Evolutionary conservation across 2,329 filamentous ascomycete species (phyloP).

Genomic region (Neocatenulostroma microsporum): DNA sequence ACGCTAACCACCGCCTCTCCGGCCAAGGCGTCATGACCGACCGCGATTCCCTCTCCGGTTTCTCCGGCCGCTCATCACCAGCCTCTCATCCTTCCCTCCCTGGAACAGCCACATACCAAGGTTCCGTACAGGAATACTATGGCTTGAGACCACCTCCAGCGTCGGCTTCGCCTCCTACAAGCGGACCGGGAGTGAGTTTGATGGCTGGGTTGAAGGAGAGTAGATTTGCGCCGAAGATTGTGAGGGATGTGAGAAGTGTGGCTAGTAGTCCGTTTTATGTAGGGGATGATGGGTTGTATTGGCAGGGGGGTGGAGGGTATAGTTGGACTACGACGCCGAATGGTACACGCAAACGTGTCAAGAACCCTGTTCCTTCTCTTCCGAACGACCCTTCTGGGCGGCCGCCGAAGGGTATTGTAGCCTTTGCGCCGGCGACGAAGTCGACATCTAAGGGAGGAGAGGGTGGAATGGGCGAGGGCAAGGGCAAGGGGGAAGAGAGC

Average conservation of each 20-base stretch:
- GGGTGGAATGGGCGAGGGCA: constrained; percentile 6
- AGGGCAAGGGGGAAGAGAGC: too few species aligned
- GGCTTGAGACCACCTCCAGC: constrained; percentile 22
- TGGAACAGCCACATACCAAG: constrained; percentile 18
- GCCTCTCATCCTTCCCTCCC: constrained; percentile 12
- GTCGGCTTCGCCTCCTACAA: constrained; percentile 18
- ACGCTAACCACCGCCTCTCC: constrained; percentile 18
- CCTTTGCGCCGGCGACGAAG: constrained; percentile 58
- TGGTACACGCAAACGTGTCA: constrained; percentile 25
- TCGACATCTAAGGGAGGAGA: too few species aligned
- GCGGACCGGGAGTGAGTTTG: constrained; percentile 15
- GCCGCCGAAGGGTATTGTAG: constrained; percentile 74
- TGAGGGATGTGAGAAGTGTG: constrained; percentile 85
- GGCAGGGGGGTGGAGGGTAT: constrained; percentile 25
- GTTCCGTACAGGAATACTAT: constrained; percentile 29
- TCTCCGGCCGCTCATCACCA: constrained; percentile 20
- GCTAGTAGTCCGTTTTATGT: constrained; percentile 73
- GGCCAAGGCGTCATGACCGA: constrained; percentile 4
- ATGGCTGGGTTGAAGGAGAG: constrained; percentile 24
- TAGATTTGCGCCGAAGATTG: constrained; percentile 61
- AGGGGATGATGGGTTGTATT: constrained; percentile 52
- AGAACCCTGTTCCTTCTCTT: constrained; percentile 36
- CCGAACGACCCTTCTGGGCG: constrained; percentile 48
- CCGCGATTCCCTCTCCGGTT: constrained; percentile 4
- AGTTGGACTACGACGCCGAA: constrained; percentile 30